phyloP scores from a whole-genome alignment of 768 basidiomycete genomes.

The Kwoniella sp. region DNA sequence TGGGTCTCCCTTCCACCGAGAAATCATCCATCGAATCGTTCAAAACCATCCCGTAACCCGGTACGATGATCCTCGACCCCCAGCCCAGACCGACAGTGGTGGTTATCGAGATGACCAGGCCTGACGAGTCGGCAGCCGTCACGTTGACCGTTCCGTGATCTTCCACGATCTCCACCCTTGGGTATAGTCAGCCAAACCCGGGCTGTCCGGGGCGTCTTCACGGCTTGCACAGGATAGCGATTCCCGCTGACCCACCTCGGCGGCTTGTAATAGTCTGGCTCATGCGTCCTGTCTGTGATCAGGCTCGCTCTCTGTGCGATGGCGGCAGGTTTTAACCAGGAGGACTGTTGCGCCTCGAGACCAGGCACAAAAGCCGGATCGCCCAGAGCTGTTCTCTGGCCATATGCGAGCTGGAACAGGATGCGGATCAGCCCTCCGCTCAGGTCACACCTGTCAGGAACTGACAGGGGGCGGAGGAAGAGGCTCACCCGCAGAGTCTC shows the following conservation, averaged over 20 bases:
- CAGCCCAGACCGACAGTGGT: slow-evolving; percentile 39
- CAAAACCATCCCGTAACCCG: slow-evolving; percentile 35
- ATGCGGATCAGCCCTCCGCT: too few relatives aligned
- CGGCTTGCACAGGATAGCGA: background rate
- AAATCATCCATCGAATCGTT: slow-evolving; percentile 46
- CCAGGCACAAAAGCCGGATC: slow-evolving; percentile 37
- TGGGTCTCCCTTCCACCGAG: slow-evolving; percentile 29
- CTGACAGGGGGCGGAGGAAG: background rate
- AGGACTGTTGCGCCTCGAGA: slow-evolving; percentile 17
- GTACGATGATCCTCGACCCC: slow-evolving; percentile 40
- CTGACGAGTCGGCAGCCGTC: slow-evolving; percentile 33
- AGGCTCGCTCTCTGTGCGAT: slow-evolving; percentile 12
- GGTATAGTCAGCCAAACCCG: background rate
- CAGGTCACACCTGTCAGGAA: too few relatives aligned
- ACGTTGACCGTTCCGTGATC: slow-evolving; percentile 43
- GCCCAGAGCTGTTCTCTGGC: slow-evolving; percentile 37
- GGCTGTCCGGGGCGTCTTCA: background rate
- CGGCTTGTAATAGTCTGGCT: slow-evolving; percentile 38
- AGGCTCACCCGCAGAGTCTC: slow-evolving; percentile 64
- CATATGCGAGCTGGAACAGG: slow-evolving; percentile 46
- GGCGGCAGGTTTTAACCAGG: slow-evolving; percentile 23
- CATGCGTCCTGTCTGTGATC: slow-evolving; percentile 30
- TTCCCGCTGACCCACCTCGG: slow-evolving; percentile 23
- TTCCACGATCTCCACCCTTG: slow-evolving; percentile 31
- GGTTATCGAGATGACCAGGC: slow-evolving; percentile 37